A percentile compares a stretch with the other conserved stretches of the same genome.
Conservation (phyloP, 164 flowering plant species). For the grape (Vitis vinifera) region ASM3070453v1 NC_081818.1:26675001-26675500, state of each 20-base stretch:
- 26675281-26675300: too few species aligned
- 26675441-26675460: constrained; percentile 87
- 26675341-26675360: constrained; percentile 80
- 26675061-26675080: constrained; percentile 36
- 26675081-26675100: constrained; percentile 91
- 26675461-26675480: constrained; percentile 73
- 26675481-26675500: constrained; percentile 74
- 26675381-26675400: constrained; percentile 73
- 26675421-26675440: constrained; percentile 67
- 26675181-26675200: constrained; percentile 71
- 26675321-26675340: constrained; percentile 9
- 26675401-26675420: constrained; percentile 83
- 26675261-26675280: too few species aligned
- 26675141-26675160: constrained; percentile 55
- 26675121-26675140: constrained; percentile 38
- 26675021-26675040: constrained; percentile 40
- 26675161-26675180: constrained; percentile 59
- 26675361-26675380: constrained; percentile 60
- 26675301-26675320: background rate
- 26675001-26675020: constrained; percentile 60
- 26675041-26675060: constrained; percentile 8
- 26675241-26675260: too few species aligned
- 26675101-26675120: constrained; percentile 90
- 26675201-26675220: constrained; percentile 85
- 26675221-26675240: constrained; percentile 20